Evolutionary conservation across 148 eudicot genomes (phyloP).

Genomic region (Vaccinium darrowii): DNA sequence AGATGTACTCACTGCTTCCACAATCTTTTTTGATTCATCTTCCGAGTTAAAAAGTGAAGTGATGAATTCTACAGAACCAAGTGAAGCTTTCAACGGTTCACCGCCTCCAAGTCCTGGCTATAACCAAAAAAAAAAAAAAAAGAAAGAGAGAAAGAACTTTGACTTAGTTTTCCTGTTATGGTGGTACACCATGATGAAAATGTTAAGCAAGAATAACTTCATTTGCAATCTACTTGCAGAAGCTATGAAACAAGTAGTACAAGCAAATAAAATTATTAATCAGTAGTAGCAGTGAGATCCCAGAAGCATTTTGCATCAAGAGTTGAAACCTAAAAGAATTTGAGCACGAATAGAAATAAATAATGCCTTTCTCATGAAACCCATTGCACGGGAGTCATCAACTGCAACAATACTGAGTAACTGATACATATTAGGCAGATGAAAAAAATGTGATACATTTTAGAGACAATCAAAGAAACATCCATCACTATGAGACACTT

Average conservation of each 20-base stretch:
- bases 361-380: neutral
- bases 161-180: slow-evolving; percentile 22
- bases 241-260: neutral
- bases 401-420: neutral
- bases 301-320: neutral
- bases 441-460: neutral
- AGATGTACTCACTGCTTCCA: slow-evolving; percentile 73
- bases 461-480: neutral
- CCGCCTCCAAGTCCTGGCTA: slow-evolving; percentile 88
- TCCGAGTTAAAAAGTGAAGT: slow-evolving; percentile 67
- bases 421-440: neutral
- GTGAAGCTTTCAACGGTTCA: slow-evolving; percentile 68
- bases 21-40: slow-evolving; percentile 70
- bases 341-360: neutral
- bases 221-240: neutral
- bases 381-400: neutral
- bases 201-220: neutral
- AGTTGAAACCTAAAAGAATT: neutral
- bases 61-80: slow-evolving; percentile 92
- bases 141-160: neutral
- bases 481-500: neutral
- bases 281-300: neutral
- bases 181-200: slow-evolving; percentile 6
- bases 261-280: neutral
- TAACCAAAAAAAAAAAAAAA: slow-evolving; percentile 24